Percentiles rank a stretch among this genome's conserved stretches.
Conservation (phyloP, 306 rosid species). For the Macrotyloma uniflorum region DNA sequence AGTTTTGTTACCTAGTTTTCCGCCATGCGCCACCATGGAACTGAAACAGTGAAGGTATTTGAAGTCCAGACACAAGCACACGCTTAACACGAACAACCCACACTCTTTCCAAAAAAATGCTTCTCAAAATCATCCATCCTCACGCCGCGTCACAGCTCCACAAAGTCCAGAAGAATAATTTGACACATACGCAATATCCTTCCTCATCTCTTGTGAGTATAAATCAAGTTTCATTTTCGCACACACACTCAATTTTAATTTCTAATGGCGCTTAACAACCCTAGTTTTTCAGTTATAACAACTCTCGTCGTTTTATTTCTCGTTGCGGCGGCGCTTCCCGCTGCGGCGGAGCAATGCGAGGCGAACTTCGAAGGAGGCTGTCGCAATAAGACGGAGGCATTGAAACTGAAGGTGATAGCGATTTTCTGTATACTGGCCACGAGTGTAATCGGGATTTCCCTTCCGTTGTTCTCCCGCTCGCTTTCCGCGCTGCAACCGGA, state of each 20-base stretch:
- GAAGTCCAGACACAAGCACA: not conserved
- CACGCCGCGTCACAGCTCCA: too few species aligned
- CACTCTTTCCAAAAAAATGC: too few species aligned
- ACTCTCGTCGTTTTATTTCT: not conserved
- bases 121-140: too few species aligned
- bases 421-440: slow-evolving; percentile 44
- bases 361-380: slow-evolving; percentile 34
- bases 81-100: not conserved
- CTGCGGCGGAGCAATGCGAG: slow-evolving; percentile 17
- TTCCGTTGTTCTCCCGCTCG: slow-evolving; percentile 46
- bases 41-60: not conserved
- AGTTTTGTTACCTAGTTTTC: too few species aligned
- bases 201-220: too few species aligned
- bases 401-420: slow-evolving; percentile 58
- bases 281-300: not conserved
- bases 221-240: too few species aligned
- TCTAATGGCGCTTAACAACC: not conserved
- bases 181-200: too few species aligned
- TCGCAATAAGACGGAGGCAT: slow-evolving; percentile 36
- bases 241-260: too few species aligned
- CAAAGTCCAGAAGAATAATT: too few species aligned
- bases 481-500: slow-evolving; percentile 56
- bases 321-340: not conserved
- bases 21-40: not conserved
- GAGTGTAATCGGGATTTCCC: slow-evolving; percentile 56